Evolutionary conservation across 805 yeast species (phyloP).

Genomic region (Saccharomycopsis oosterbeekiorum): DNA sequence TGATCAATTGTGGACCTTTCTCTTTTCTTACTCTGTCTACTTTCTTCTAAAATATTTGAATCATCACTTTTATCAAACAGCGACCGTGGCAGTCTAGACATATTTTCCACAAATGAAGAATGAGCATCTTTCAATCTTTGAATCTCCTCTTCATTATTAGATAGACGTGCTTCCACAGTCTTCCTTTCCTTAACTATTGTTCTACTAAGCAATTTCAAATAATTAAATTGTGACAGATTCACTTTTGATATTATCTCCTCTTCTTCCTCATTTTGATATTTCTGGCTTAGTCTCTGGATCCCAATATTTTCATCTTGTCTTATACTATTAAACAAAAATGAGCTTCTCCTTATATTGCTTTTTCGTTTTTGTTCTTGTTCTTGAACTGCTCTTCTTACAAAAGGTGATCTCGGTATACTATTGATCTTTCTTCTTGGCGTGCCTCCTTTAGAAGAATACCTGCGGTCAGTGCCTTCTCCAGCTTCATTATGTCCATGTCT

Average conservation of each 20-base stretch:
- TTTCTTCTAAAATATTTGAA: too few relatives aligned
- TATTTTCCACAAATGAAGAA: not conserved
- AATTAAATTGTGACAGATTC: slow-evolving; percentile 7
- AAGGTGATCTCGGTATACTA: slow-evolving; percentile 7
- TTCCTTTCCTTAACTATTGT: slow-evolving; percentile 10
- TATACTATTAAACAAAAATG: not conserved
- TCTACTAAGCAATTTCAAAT: slow-evolving; percentile 9
- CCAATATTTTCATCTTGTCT: not conserved
- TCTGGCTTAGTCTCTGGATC: too few relatives aligned
- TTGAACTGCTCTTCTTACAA: slow-evolving; percentile 6
- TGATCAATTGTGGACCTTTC: not conserved
- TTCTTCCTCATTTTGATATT: not conserved
- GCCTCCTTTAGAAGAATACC: not conserved
- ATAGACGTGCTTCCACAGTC: slow-evolving; percentile 2
- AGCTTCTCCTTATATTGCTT: not conserved
- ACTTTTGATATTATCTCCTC: not conserved
- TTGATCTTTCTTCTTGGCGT: slow-evolving; percentile 1
- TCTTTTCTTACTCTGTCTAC: too few relatives aligned
- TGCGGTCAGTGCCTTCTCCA: not conserved
- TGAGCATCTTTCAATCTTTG: slow-evolving; percentile 1
- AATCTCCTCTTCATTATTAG: not conserved
- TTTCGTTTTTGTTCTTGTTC: not conserved
- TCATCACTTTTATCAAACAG: not conserved
- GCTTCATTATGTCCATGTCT: not conserved
- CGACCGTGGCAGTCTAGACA: not conserved